A percentile compares a stretch with the other conserved stretches of the same genome.
Evolutionary conservation across 2,329 filamentous ascomycete species (phyloP).

Genomic region (Fusarium sarcochroum): DNA sequence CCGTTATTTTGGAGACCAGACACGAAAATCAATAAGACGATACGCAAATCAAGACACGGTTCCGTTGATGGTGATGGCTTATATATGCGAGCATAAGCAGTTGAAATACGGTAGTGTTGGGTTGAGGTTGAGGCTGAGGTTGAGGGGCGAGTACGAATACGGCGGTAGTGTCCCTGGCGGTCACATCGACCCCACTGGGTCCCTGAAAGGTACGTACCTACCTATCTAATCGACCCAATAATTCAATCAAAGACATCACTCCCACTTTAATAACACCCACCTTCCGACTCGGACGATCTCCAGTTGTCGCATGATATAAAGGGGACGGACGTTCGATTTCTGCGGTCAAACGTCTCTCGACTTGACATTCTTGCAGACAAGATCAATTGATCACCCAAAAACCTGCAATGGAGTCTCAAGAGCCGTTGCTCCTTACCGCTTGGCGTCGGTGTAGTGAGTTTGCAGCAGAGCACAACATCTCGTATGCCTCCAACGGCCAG

Average conservation of each 20-base stretch:
- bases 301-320: conserved; percentile 38
- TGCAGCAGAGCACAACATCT: conserved; percentile 44
- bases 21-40: conserved; percentile 45
- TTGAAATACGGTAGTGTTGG: not conserved
- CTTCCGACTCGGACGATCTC: conserved; percentile 15
- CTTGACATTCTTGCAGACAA: not conserved
- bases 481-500: conserved; percentile 38
- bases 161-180: conserved; percentile 12
- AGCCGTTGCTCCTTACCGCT: conserved; percentile 34
- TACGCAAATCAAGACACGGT: conserved; percentile 22
- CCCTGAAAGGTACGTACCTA: conserved; percentile 26
- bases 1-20: conserved; percentile 47
- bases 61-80: not conserved
- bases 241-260: conserved; percentile 13
- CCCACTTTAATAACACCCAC: conserved; percentile 26
- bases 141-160: conserved; percentile 46
- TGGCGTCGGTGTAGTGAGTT: conserved; percentile 42
- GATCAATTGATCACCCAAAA: not conserved
- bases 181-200: conserved; percentile 27
- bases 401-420: conserved; percentile 39
- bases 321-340: conserved; percentile 16
- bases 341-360: not conserved
- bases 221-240: not conserved
- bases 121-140: not conserved
- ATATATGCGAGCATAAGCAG: conserved; percentile 1